A percentile compares a stretch with the other conserved stretches of the same genome.
phyloP scores from a whole-genome alignment of 345 rosid genomes.

The Brassica rapa region DNA sequence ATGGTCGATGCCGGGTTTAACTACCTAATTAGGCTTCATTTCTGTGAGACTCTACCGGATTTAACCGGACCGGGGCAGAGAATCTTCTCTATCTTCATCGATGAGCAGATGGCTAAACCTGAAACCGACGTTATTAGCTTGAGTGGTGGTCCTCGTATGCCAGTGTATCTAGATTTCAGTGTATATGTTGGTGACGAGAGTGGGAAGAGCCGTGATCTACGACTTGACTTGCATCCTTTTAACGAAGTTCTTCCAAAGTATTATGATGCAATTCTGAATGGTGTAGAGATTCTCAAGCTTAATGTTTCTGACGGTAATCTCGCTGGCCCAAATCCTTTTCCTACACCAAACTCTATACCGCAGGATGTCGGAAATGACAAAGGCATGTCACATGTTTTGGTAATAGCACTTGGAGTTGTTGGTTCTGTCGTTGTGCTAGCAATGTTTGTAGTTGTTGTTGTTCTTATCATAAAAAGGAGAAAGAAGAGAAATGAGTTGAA shows the following conservation, averaged over 20 bases:
- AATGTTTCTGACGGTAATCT: background rate
- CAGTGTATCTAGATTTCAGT: conserved; percentile 35
- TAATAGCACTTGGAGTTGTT: background rate
- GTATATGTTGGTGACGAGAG: background rate
- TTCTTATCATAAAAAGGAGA: background rate
- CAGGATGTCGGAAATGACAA: background rate
- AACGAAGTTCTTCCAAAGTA: fast-evolving
- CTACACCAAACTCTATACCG: background rate
- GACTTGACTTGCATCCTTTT: conserved; percentile 24
- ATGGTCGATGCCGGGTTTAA: conserved; percentile 29
- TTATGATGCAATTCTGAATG: conserved; percentile 43
- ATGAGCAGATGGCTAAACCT: background rate
- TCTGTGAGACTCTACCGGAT: background rate
- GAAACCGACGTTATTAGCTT: conserved; percentile 17
- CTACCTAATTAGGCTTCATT: background rate
- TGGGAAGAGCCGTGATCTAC: conserved; percentile 11
- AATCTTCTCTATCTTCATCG: conserved; percentile 14
- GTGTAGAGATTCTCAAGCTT: conserved; percentile 51
- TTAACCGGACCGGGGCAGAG: background rate
- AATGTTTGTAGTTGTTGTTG: background rate
- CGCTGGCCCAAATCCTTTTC: background rate
- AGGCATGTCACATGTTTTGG: background rate
- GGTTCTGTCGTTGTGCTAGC: conserved; percentile 12
- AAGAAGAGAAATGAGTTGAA: background rate
- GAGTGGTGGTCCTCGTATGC: conserved; percentile 32